A percentile compares a stretch with the other conserved stretches of the same genome.
These are phyloP conservation scores for Terana coerulea DNA, from an alignment of 768 basidiomycete species.

Conservation along the genomic window DNA sequence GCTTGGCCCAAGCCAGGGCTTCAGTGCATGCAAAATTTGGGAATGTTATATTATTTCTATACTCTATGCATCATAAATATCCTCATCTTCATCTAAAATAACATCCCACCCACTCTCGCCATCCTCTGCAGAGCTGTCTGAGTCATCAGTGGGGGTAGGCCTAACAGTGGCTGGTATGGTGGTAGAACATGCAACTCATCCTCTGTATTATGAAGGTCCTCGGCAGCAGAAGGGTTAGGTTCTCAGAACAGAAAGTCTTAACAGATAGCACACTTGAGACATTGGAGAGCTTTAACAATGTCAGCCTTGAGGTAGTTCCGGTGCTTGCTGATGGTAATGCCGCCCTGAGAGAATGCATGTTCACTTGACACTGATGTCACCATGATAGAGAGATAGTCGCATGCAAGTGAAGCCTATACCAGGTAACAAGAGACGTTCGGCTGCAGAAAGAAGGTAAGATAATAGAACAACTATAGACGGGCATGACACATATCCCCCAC, in stretches of 20 bases:
- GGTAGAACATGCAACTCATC: not conserved
- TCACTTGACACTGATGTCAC: conserved; percentile 23
- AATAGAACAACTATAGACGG: not conserved
- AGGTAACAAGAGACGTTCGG: too few species aligned
- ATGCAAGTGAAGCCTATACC: conserved; percentile 26
- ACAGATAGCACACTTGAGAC: conserved; percentile 16
- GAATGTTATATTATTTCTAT: not conserved
- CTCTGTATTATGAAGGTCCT: not conserved
- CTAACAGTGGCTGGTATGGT: not conserved
- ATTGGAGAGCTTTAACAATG: conserved; percentile 26
- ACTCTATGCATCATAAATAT: not conserved
- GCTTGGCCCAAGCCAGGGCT: not conserved
- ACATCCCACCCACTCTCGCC: too few species aligned
- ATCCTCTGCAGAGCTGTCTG: not conserved
- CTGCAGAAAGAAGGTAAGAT: conserved; percentile 14
- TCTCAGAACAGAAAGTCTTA: conserved; percentile 13
- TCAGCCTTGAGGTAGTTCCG: conserved; percentile 24
- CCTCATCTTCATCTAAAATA: not conserved
- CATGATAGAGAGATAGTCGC: conserved; percentile 28
- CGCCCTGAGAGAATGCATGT: conserved; percentile 21
- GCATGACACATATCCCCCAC: conserved; percentile 26
- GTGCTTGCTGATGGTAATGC: conserved; percentile 20
- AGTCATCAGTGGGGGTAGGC: not conserved
- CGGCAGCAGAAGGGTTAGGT: not conserved
- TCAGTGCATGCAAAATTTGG: not conserved